Evolutionary conservation across 1,284 basidiomycete species (phyloP).

Genomic region (Vanrija sp.): DNA sequence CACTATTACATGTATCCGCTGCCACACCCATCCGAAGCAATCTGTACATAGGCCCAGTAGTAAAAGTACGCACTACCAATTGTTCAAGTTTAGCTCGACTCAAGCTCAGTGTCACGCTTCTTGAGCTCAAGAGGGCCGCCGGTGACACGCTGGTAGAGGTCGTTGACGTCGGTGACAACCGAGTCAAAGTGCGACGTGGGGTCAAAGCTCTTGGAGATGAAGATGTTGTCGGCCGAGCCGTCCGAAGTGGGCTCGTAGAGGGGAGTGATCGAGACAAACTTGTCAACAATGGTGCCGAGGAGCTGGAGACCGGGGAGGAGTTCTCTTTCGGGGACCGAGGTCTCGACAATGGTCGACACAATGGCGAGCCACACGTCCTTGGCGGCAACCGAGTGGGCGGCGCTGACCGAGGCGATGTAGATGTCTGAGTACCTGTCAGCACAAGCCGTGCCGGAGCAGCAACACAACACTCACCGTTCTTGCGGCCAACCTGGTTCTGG

Average conservation of each 20-base stretch:
- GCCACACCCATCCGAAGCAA: no score
- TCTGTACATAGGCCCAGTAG: no score
- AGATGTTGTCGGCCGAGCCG: constrained; percentile 74
- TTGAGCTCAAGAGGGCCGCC: constrained; percentile 48
- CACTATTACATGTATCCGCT: no score
- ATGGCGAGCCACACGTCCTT: constrained; percentile 94
- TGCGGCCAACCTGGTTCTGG: constrained; percentile 92
- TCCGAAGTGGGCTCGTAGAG: constrained; percentile 83
- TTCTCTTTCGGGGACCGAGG: constrained; percentile 85
- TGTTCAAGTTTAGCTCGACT: constrained; percentile 8
- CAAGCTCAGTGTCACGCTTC: constrained; percentile 47
- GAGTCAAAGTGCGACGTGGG: constrained; percentile 99
- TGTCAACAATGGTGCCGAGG: constrained; percentile 89
- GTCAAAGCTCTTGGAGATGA: constrained; percentile 96
- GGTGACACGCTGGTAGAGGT: constrained; percentile 82
- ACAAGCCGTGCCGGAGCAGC: constrained; percentile 1
- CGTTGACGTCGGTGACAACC: constrained; percentile 87
- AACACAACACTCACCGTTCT: constrained; percentile 69
- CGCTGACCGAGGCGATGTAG: constrained; percentile 95
- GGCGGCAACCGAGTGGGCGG: constrained; percentile 95
- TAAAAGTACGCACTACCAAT: no score
- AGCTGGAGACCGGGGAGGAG: constrained; percentile 86
- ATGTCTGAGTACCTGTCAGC: constrained; percentile 64
- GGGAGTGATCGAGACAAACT: constrained; percentile 89
- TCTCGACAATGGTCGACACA: constrained; percentile 98